Evolutionary conservation across 2,329 filamentous ascomycete genomes (phyloP), one percentile per base, ranked within the genome.

Genomic region (Phoma herbarum): DNA sequence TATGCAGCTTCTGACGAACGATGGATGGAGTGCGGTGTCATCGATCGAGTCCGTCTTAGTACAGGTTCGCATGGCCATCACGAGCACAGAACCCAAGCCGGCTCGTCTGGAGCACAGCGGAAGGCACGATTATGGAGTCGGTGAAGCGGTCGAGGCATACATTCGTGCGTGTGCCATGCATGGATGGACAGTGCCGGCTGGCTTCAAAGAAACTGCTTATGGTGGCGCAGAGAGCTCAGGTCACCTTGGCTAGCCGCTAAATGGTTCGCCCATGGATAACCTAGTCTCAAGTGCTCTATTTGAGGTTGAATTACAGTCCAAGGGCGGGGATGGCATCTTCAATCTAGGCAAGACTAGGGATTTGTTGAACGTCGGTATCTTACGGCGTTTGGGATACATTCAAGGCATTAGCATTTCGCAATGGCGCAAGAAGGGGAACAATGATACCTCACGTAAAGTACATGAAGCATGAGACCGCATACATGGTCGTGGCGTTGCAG

Each of bases 1-100:
- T 75, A 93, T 96, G 87, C 54, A 95, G 76, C 82, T 95, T 4
- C 82, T 97, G 61, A 96, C 93, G 1, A 92, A 89, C 74, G 86
- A 86, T 7, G 93, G 93, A 25, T 97, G 93, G 93, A 87, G 84
- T 22, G 87, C 90, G 0, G 88, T 85, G 1, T 86, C 84, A 49
- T 87, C 85, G 18, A 88, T 97, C 64, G 93, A 97, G 73, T 89
- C 87, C 50, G 88, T 97, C 3, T 79, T 97, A 14, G 75, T 96
- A 25, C 91, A 96, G 74, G 88, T 97, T 23, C 88, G 90, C 22
- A 79, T 96, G 78, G 91, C 91, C 0, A 85, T 97, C 14, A 86
- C 83, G 53, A 89, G 84, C 47, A 79, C 80, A 1, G 89, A 95
- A 0, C 91, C 89, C 0, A 78, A 75, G 41, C 91, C 92, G 0